A percentile compares a stretch with the other conserved stretches of the same genome.
phyloP scores from a whole-genome alignment of 164 flowering plant genomes.

The Euptelea pleiosperma region DNA sequence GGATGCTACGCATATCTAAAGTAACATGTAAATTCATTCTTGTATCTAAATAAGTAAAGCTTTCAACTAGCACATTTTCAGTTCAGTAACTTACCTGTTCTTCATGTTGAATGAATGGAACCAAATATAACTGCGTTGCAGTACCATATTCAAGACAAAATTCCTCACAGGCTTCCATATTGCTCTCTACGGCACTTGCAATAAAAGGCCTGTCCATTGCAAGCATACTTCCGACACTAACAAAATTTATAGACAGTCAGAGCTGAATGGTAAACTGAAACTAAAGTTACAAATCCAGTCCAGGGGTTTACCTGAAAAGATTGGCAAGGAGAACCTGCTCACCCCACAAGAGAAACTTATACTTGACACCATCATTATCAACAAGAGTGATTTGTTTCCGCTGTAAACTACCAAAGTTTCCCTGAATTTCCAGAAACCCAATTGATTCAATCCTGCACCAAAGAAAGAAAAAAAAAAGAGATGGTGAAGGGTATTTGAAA shows the following conservation, averaged over 20 bases:
- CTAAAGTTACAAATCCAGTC: not conserved
- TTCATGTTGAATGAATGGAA: slow-evolving; percentile 67
- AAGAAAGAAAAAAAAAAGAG: not conserved
- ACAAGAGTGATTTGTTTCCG: slow-evolving; percentile 66
- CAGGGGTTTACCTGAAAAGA: slow-evolving; percentile 60
- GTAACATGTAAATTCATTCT: slow-evolving; percentile 11
- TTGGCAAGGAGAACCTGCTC: slow-evolving; percentile 82
- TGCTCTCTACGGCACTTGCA: slow-evolving; percentile 48
- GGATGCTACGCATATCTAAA: slow-evolving; percentile 61
- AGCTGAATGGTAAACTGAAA: slow-evolving; percentile 1
- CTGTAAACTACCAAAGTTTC: slow-evolving; percentile 38
- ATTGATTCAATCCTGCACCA: slow-evolving; percentile 68
- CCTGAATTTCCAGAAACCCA: slow-evolving; percentile 57
- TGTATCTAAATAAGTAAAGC: slow-evolving; percentile 2
- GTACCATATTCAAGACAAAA: slow-evolving; percentile 94
- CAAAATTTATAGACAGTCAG: slow-evolving; percentile 8
- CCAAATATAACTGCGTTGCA: slow-evolving; percentile 82
- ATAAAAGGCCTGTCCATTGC: slow-evolving; percentile 87
- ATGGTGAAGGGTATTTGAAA: not conserved
- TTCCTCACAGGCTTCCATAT: slow-evolving; percentile 37
- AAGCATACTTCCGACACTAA: slow-evolving; percentile 85
- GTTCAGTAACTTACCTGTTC: slow-evolving; percentile 57
- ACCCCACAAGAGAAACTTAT: slow-evolving; percentile 78
- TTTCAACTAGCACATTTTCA: not conserved
- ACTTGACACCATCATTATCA: slow-evolving; percentile 66